These are phyloP conservation scores for Paramyrothecium sp. DNA, from an alignment of 2,329 filamentous ascomycete species.

Conservation along the genomic window DNA sequence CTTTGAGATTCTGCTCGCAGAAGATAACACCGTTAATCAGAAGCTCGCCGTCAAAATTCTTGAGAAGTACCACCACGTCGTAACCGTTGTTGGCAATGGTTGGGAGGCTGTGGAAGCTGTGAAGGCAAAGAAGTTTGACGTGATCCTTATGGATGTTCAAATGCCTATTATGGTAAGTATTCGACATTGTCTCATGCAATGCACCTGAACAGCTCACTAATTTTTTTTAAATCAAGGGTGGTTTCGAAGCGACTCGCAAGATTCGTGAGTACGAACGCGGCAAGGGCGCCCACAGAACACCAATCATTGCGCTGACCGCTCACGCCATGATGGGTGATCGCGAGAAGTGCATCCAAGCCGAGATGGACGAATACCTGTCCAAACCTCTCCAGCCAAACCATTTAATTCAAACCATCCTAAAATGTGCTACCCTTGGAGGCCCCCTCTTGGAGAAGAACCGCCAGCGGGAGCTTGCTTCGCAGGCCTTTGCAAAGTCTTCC, in stretches of 20 bases:
- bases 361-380: conserved; percentile 99
- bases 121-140: conserved; percentile 89
- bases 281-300: conserved; percentile 76
- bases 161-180: conserved; percentile 94
- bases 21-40: conserved; percentile 98
- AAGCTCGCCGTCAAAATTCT: conserved; percentile 94
- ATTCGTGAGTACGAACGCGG: conserved; percentile 93
- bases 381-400: conserved; percentile 97
- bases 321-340: conserved; percentile 98
- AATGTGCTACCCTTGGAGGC: conserved; percentile 89
- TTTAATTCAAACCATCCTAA: conserved; percentile 95
- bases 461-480: conserved; percentile 55
- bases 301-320: conserved; percentile 94
- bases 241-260: conserved; percentile 94
- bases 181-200: conserved; percentile 3
- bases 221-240: conserved; percentile 63
- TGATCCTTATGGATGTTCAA: conserved; percentile 98
- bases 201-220: background rate
- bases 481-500: conserved; percentile 45
- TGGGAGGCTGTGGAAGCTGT: conserved; percentile 91
- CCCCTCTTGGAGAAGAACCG: conserved; percentile 76
- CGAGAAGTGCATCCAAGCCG: conserved; percentile 96
- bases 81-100: conserved; percentile 93
- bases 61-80: conserved; percentile 91
- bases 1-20: conserved; percentile 90